Evolutionary conservation across 176 grass and related monocot species (phyloP), one percentile per base, ranked within the genome.

Genomic region (Pontederia crassipes): DNA sequence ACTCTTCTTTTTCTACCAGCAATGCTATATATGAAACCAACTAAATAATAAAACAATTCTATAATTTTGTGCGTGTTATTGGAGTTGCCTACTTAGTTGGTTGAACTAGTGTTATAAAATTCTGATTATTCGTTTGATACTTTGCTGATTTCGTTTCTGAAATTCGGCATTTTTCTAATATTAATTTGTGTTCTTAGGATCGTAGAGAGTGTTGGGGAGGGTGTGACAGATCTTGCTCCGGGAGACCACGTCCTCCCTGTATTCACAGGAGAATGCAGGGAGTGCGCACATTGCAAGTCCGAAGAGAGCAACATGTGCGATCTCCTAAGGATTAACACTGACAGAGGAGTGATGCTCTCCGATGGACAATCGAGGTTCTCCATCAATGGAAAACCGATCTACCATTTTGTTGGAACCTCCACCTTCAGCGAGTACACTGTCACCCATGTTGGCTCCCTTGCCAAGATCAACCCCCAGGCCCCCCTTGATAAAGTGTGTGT

Each of bases 401-500:
- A 62, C 32, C 29, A 62, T 46, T 62, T 62, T 28, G 2, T 62
- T 4, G 59, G 59, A 45, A 62, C 59, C 29, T 62, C 35, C 16
- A 62, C 35, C 13, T 62, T 47, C 35, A 62, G 59, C 14, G 59
- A 62, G 35, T 62, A 62, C 65, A 89, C 71, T 3, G 82, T 95
- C 40, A 52, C 89, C 79, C 80, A 89, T 74, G 60, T 81, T 32
- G 90, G 89, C 40, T 89, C 84, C n/a, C 61, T 95, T 1, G 86
- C 82, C 4, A 89, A 95, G 71, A 95, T 95, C 57, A 89, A 95
- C 77, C 90, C 90, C n/a, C 12, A 55, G 68, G 82, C 90, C 47
- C 90, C 86, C n/a, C 72, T 95, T 7, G 90, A 89, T 45, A 89
- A 95, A 89, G 82, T 86, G 8, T 95, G 86, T 28, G 52, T 95